phyloP scores from a whole-genome alignment of 257 asterid species.

The Solanum rostratum region DNA sequence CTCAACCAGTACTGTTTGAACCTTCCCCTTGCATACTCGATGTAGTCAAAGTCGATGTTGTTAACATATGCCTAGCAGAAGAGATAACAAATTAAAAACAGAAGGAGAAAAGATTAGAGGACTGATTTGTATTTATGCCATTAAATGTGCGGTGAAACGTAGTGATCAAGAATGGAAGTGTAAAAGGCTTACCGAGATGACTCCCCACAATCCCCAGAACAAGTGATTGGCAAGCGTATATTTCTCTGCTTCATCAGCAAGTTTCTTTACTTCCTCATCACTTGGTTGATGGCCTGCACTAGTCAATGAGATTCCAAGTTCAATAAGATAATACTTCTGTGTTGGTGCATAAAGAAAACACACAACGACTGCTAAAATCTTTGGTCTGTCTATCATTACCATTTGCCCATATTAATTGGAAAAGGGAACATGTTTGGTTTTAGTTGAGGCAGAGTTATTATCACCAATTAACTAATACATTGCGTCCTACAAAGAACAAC shows the following conservation, averaged over 20 bases:
- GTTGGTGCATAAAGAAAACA: neutral
- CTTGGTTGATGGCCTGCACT: constrained; percentile 39
- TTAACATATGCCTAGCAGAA: constrained; percentile 55
- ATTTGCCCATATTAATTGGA: neutral
- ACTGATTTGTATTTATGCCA: neutral
- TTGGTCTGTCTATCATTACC: neutral
- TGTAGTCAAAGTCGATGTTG: constrained; percentile 67
- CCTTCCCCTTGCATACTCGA: constrained; percentile 85
- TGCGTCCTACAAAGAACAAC: neutral
- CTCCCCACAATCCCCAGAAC: constrained; percentile 96
- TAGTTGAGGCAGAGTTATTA: neutral
- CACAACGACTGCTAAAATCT: neutral
- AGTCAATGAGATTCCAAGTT: neutral
- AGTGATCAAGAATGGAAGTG: neutral
- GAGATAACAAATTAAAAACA: neutral
- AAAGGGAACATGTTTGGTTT: neutral
- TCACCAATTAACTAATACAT: neutral
- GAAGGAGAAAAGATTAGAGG: neutral
- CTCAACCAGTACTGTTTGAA: constrained; percentile 68
- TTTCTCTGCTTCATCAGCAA: constrained; percentile 47
- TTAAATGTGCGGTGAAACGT: neutral
- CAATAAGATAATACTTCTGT: neutral
- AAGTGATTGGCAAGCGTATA: constrained; percentile 79
- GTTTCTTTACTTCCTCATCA: constrained; percentile 34
- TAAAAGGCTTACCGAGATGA: constrained; percentile 58